Conservation (phyloP, 331 rosid species). For the Rhamnella rubrinervis region DNA sequence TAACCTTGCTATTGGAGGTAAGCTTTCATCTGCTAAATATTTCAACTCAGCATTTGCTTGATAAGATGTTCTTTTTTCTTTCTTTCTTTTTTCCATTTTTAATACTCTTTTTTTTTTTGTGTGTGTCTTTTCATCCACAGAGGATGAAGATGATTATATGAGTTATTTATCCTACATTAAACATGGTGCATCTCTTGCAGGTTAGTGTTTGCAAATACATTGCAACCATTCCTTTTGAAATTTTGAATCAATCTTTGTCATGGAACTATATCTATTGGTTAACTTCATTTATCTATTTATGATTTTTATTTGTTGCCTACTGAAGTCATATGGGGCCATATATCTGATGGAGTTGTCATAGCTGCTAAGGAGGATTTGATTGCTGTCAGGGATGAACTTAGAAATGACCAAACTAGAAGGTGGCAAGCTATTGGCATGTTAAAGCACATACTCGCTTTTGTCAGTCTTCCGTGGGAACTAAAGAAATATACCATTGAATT, state of each 20-base stretch:
- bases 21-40: slow-evolving; percentile 16
- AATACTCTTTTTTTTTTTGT: not conserved
- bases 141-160: slow-evolving; percentile 53
- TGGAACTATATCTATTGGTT: slow-evolving; percentile 5
- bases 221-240: slow-evolving; percentile 16
- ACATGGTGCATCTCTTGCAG: slow-evolving; percentile 79
- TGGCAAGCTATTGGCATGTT: slow-evolving; percentile 83
- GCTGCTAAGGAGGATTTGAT: slow-evolving; percentile 55
- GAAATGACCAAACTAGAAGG: slow-evolving; percentile 56
- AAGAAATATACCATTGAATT: slow-evolving; percentile 66
- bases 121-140: slow-evolving; percentile 35
- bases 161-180: slow-evolving; percentile 60
- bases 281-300: slow-evolving; percentile 8
- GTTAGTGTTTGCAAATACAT: slow-evolving; percentile 39
- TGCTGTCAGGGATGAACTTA: slow-evolving; percentile 55
- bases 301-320: slow-evolving; percentile 10
- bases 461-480: slow-evolving; percentile 67
- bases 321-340: slow-evolving; percentile 77
- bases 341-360: slow-evolving; percentile 50
- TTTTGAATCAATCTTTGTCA: slow-evolving; percentile 1
- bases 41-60: slow-evolving; percentile 7
- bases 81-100: not conserved
- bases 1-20: slow-evolving; percentile 55
- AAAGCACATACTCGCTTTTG: slow-evolving; percentile 57
- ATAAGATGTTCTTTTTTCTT: not conserved